Base-by-base conservation (phyloP, 192 early-diverging fungal genomes). In the Umbelopsis ramanniana region DNA sequence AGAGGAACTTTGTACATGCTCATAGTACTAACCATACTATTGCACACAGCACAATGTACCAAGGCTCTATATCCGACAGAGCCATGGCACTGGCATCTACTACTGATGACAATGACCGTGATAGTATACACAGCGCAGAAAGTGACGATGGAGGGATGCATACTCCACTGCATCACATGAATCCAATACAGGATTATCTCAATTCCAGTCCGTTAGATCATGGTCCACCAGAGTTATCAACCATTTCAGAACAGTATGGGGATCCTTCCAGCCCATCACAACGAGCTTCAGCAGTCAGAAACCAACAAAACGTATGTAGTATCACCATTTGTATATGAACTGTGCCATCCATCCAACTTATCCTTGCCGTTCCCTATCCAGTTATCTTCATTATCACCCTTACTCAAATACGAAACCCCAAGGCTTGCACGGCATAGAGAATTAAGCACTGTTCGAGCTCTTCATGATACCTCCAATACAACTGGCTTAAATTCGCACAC, bases 221-320 rank as follows among this genome's bases (percentile, higher is more conserved):
- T 14, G 57, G 57, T 63, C 57, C 57, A 63, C 57, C 57, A 63
- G 57, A 63, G n/a, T 17, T 63, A 37, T 63, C 57, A 19, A 63
- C 57, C 7, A 17, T 63, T 6, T 63, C 57, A 29, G 57, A 63
- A 35, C 23, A 35, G 19, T 63, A 63, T 37, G 57, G 57, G 0
- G 57, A 63, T 63, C 57, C 57, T 37, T 63, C 57, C 5, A 63
- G 57, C 33, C 57, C 57, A 19, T 63, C 57, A 37, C 57, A 29
- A 63, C 33, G 57, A 37, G 26, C 57, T 38, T 26, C 57, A 29
- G 57, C 29, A 5, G 33, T 26, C 26, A 63, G 35, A 63, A 17
- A 17, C 26, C 57, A 35, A 6, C 57, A 29, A 37, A 63, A 37
- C 29, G 57, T 63, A 37, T 1, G 33, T 37, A 14, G 6, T 37